phyloP scores from a whole-genome alignment of 2,329 filamentous ascomycete species.

The Cordyceps cicadae region DNA sequence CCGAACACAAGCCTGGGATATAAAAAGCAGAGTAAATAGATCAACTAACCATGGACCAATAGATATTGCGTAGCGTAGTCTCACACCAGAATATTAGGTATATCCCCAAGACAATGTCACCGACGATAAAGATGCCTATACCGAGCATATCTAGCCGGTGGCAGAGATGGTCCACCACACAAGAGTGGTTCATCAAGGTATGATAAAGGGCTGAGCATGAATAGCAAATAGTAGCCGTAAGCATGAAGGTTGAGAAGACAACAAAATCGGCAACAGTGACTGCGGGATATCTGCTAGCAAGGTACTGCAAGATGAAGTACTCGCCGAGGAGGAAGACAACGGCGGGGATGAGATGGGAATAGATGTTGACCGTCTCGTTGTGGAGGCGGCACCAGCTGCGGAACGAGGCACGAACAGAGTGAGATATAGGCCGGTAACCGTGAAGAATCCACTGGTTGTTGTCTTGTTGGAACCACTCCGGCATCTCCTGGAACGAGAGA shows the following conservation, averaged over 20 bases:
- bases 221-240: conserved; percentile 16
- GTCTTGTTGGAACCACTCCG: conserved; percentile 17
- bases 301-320: conserved; percentile 16
- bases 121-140: conserved; percentile 17
- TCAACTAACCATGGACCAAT: conserved; percentile 22
- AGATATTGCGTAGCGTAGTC: conserved; percentile 18
- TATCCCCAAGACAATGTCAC: conserved; percentile 19
- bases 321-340: conserved; percentile 25
- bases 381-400: conserved; percentile 31
- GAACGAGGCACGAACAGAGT: conserved; percentile 28
- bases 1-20: conserved; percentile 7
- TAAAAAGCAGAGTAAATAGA: conserved; percentile 11
- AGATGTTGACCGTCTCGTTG: conserved; percentile 28
- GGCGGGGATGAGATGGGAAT: conserved; percentile 33
- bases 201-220: conserved; percentile 18
- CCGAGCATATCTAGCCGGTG: conserved; percentile 18
- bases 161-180: conserved; percentile 16
- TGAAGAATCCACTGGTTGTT: conserved; percentile 16
- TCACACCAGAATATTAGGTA: conserved; percentile 23
- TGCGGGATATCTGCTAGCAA: conserved; percentile 16
- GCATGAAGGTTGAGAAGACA: conserved; percentile 17
- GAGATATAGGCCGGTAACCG: conserved; percentile 33
- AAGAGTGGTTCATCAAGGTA: conserved; percentile 19
- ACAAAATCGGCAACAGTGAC: conserved; percentile 16
- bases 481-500: conserved; percentile 18